Base-by-base conservation (phyloP, 1,139 yeast species). In the Debaryomyces singareniensis region DNA sequence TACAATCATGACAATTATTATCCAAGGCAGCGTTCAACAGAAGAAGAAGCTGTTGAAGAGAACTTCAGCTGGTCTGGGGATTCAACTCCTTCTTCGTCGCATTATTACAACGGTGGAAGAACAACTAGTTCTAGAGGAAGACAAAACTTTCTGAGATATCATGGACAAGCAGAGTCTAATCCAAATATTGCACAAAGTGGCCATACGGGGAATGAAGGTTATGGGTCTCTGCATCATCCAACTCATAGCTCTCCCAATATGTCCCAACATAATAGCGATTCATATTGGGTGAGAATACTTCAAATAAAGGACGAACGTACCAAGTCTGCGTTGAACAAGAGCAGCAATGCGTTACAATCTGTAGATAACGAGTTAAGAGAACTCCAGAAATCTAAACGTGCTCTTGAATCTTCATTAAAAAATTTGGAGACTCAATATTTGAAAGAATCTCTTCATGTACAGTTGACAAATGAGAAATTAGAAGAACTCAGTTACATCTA, bases 401-500 rank as follows among this genome's bases (percentile, higher is more conserved):
- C 40, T 36, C 46, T 59, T 30, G 51, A 47, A 24, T 35, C 42
- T 26, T 40, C 50, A 10, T 35, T 58, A 26, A 41, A 40, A 5
- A 37, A 40, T 13, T 44, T 65, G 25, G 61, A 59, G 22, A 44
- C 49, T 7, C 62, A 54, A 29, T 51, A 56, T 1, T 42, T 34
- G 15, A 45, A 61, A 29, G 71, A 66, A 35, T 60, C 46, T 18
- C 38, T 62, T 24, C 58, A 62, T 36, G 67, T 58, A 5, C 59
- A 58, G 33, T 35, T 63, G 15, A 55, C 68, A 23, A 50, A 41
- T 20, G 71, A 66, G 35, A 66, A 65, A 39, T 47, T 67, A 28
- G 71, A 63, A 32, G 72, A 66, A 42, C 56, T 65, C 44, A 45
- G 58, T 9, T 60, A 57, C 35, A 41, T 61, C 42, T 62, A 35